These are phyloP conservation scores for Sphagnum tenellum DNA, from an alignment of 225 moss, liverwort and hornwort species.

Conservation along the genomic window DNA sequence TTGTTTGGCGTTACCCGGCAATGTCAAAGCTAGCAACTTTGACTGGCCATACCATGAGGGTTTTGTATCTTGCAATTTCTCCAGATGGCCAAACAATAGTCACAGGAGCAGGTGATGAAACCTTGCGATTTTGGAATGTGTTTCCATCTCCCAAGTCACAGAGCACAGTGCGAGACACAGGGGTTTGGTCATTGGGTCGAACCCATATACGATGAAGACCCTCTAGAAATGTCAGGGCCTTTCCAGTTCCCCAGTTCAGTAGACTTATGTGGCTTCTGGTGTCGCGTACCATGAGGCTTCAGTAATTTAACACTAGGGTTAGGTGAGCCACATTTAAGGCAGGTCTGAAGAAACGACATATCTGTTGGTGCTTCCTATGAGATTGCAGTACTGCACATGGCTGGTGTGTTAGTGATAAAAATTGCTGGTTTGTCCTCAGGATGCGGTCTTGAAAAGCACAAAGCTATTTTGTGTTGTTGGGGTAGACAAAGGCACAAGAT, in stretches of 20 bases:
- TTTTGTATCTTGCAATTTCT: constrained; percentile 89
- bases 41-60: constrained; percentile 91
- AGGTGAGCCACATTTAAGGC: too few species aligned
- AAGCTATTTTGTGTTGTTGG: too few species aligned
- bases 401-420: too few species aligned
- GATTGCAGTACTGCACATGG: too few species aligned
- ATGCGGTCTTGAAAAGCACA: too few species aligned
- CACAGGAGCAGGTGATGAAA: constrained; percentile 96
- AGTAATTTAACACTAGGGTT: too few species aligned
- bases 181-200: constrained; percentile 90
- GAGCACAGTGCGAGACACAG: constrained; percentile 84
- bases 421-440: too few species aligned
- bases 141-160: constrained; percentile 97
- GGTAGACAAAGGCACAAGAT: too few species aligned
- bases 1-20: constrained; percentile 89
- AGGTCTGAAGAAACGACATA: too few species aligned
- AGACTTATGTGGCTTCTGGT: too few species aligned
- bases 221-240: neutral
- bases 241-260: neutral
- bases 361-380: too few species aligned
- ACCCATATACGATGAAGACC: constrained; percentile 75
- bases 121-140: constrained; percentile 94
- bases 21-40: constrained; percentile 98
- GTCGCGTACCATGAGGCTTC: too few species aligned
- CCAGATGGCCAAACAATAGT: constrained; percentile 99